These are phyloP conservation scores for Rubroboletus pulcherrimus DNA, from an alignment of 768 basidiomycete genomes.

Conservation along the genomic window DNA sequence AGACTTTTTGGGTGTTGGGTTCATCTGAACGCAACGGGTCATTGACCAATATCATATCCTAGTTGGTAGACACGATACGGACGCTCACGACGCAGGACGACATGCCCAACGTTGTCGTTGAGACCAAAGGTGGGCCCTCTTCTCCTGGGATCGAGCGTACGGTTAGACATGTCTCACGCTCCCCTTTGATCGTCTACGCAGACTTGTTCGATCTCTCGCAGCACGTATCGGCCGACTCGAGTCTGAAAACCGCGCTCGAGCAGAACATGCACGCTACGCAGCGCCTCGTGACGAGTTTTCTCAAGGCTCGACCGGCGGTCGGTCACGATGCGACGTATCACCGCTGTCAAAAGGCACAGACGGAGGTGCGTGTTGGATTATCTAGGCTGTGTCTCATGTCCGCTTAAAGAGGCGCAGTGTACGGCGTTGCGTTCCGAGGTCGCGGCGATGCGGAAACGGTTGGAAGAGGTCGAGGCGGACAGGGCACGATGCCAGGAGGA, in stretches of 20 bases:
- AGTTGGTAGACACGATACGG: slow-evolving; percentile 69
- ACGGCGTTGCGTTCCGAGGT: slow-evolving; percentile 57
- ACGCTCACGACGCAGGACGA: slow-evolving; percentile 53
- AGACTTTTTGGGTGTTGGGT: slow-evolving; percentile 2
- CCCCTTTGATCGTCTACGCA: slow-evolving; percentile 4
- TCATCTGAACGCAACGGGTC: neutral
- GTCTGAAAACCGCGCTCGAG: slow-evolving; percentile 42
- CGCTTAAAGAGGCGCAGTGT: slow-evolving; percentile 40
- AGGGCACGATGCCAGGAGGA: slow-evolving; percentile 47
- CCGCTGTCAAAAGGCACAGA: slow-evolving; percentile 51
- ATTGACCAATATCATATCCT: slow-evolving; percentile 1
- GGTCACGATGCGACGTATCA: slow-evolving; percentile 39
- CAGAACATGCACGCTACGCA: slow-evolving; percentile 57
- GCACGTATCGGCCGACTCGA: slow-evolving; percentile 29
- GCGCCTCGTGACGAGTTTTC: slow-evolving; percentile 55
- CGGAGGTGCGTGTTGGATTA: slow-evolving; percentile 47
- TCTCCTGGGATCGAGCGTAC: neutral
- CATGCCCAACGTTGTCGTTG: slow-evolving; percentile 39
- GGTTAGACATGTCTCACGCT: neutral
- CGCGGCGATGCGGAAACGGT: slow-evolving; percentile 42
- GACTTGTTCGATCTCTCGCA: slow-evolving; percentile 33
- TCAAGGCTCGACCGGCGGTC: slow-evolving; percentile 34
- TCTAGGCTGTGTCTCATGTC: neutral
- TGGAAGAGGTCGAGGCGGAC: slow-evolving; percentile 49
- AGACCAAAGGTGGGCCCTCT: slow-evolving; percentile 37